These are phyloP conservation scores for Fomitopsis pinicola DNA, from an alignment of 1,284 basidiomycete species.

Conservation along the genomic window DNA sequence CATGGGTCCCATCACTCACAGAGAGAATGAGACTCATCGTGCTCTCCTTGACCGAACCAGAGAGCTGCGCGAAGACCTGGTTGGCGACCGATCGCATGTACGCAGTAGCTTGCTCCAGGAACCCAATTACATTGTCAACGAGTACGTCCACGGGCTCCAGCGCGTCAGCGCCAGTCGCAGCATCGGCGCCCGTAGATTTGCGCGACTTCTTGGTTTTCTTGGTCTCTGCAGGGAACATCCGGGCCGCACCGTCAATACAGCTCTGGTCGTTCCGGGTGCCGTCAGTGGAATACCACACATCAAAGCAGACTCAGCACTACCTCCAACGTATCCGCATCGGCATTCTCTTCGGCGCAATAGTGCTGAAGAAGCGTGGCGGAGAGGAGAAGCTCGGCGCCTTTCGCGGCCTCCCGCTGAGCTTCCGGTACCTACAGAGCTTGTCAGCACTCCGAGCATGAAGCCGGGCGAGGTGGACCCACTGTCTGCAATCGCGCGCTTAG, in stretches of 20 bases:
- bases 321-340: constrained; percentile 55
- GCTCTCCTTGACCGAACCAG: constrained; percentile 63
- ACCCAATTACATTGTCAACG: constrained; percentile 85
- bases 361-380: constrained; percentile 66
- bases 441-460: background rate
- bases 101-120: constrained; percentile 81
- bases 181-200: constrained; percentile 33
- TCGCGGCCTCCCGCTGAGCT: constrained; percentile 48
- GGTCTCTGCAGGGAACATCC: constrained; percentile 41
- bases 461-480: constrained; percentile 28
- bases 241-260: constrained; percentile 45
- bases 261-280: constrained; percentile 13
- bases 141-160: constrained; percentile 76
- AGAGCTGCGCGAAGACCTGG: constrained; percentile 77
- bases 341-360: constrained; percentile 56
- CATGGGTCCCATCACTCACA: constrained; percentile 43
- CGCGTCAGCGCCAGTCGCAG: constrained; percentile 32
- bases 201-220: constrained; percentile 41
- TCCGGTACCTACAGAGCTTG: constrained; percentile 36
- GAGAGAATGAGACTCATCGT: constrained; percentile 83
- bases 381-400: constrained; percentile 70
- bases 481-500: constrained; percentile 43
- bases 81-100: constrained; percentile 83
- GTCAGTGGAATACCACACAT: constrained; percentile 2
- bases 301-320: constrained; percentile 31